Evolutionary conservation across 2,329 filamentous ascomycete genomes (phyloP), one percentile per base, ranked within the genome.

Genomic region (Dactylonectria estremocensis): DNA sequence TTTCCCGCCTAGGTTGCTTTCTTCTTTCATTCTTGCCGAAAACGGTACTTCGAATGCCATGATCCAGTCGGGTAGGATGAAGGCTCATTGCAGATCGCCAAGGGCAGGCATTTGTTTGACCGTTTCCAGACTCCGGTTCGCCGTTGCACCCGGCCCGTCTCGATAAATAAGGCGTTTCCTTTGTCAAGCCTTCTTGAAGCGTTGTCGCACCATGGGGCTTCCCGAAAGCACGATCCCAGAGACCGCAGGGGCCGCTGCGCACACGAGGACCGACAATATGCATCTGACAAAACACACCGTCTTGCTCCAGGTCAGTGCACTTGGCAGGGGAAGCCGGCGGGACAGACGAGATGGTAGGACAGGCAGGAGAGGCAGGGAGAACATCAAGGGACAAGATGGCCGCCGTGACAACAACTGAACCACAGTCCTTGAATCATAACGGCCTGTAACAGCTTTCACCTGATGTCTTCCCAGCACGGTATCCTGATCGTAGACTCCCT

Each of bases 401-500:
- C 31, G 31, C 13, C 22, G 49, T 54, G 52, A 54, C 49, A 37
- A 24, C 28, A 35, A 28, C 56, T 43, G 48, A 54, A 65, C 43
- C 45, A 43, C 40, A 56, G 50, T 18, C 45, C 16, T 57, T 57
- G 52, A 28, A 61, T 55, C 57, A 35, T 57, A 24, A 31, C 46
- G 35, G 31, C 18, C 49, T 61, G 20, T 43, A 52, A 43, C 63
- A 24, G 43, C 13, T 59, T 58, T 49, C 40, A 43, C 28, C 50
- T 53, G 56, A 60, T 18, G 33, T 22, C 50, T 50, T 22, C 60
- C 61, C 43, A 67, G 60, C 49, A 50, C 48, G 61, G 55, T 33
- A 64, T 59, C 43, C 60, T 59, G 40, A 64, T 67, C 54, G 33
- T 18, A n/a, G 22, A 18, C 37, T 56, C 60, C 55, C 50, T 60